These are phyloP conservation scores for Ciborinia camelliae DNA, from an alignment of 2,329 filamentous ascomycete species.

Conservation along the genomic window DNA sequence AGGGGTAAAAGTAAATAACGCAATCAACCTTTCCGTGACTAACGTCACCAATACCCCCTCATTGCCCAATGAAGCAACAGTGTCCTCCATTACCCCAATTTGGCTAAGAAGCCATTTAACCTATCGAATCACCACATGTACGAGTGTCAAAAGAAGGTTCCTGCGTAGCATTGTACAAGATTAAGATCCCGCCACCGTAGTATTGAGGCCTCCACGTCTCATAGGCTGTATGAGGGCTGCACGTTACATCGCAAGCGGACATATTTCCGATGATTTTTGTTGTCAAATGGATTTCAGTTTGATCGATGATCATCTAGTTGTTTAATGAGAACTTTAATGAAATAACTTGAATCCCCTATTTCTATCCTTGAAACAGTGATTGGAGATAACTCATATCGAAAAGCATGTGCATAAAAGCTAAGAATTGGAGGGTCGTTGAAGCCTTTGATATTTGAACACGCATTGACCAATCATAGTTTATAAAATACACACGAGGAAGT, in stretches of 20 bases:
- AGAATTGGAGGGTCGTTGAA: slow-evolving; percentile 11
- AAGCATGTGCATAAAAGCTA: slow-evolving; percentile 17
- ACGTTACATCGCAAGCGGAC: not conserved
- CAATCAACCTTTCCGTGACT: not conserved
- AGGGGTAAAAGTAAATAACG: slow-evolving; percentile 13
- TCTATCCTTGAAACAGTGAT: not conserved
- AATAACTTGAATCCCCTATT: not conserved
- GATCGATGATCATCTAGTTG: not conserved
- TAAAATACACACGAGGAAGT: slow-evolving; percentile 23
- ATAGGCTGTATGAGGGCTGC: not conserved
- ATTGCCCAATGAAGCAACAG: not conserved
- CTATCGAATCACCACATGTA: slow-evolving; percentile 6
- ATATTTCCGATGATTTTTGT: not conserved
- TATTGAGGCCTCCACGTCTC: not conserved
- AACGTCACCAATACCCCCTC: not conserved
- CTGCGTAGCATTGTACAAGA: not conserved
- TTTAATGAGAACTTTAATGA: not conserved
- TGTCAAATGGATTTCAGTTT: too few relatives aligned
- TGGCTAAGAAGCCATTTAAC: not conserved
- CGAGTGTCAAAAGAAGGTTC: too few relatives aligned
- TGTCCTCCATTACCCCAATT: not conserved
- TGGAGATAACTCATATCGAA: not conserved
- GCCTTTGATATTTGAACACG: not conserved
- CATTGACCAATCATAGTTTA: slow-evolving; percentile 20
- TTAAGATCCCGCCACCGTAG: not conserved